Evolutionary conservation across 208 protist genomes (phyloP), one percentile per base, ranked within the genome.

Genomic region (Borovskyia barvae): DNA sequence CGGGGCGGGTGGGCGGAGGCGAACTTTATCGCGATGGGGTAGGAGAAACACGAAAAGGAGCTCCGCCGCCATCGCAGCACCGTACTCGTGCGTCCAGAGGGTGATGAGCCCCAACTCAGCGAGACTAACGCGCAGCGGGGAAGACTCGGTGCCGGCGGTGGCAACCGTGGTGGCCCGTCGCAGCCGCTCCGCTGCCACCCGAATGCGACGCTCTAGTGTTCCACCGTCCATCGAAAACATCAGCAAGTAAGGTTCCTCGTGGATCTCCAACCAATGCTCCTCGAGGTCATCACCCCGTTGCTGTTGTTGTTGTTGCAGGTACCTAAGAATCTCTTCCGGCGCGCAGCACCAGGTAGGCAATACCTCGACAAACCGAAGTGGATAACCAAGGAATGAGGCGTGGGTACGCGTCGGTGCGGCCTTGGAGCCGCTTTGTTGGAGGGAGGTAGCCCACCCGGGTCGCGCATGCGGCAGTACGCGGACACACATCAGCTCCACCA

Each of bases 51-150:
- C 66, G 20, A 72, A 60, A 46, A 90, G 63, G 73, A 90, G 85
- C 26, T 75, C 61, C 1, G 28, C 40, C 12, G 79, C 79, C 39
- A 66, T 58, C 15, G 14, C 26, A 2, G 17, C 51, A 2, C 79
- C 79, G 50, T 82, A 90, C 67, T 90, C 83, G 42, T 85, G 72
- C 19, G 77, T 70, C 80, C 83, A 90, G 47, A 90, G 39, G 19
- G 49, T 63, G 3, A 81, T 24, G 30, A 66, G 30, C 35, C 46
- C 67, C 20, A 82, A 66, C 28, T 76, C 35, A 17, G 49, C 49
- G 25, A 89, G 45, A 5, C 71, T 83, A 47, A 84, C 32, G 9
- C n/a, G 25, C 3, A 46, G 22, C 12, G 24, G 26, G 35, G 43
- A 24, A n/a, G n/a, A n/a, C n/a, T n/a, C n/a, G 20, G 22, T 20